Evolutionary conservation across 177 flowering plant genomes (phyloP).

Genomic region (Vitis hybrid): DNA sequence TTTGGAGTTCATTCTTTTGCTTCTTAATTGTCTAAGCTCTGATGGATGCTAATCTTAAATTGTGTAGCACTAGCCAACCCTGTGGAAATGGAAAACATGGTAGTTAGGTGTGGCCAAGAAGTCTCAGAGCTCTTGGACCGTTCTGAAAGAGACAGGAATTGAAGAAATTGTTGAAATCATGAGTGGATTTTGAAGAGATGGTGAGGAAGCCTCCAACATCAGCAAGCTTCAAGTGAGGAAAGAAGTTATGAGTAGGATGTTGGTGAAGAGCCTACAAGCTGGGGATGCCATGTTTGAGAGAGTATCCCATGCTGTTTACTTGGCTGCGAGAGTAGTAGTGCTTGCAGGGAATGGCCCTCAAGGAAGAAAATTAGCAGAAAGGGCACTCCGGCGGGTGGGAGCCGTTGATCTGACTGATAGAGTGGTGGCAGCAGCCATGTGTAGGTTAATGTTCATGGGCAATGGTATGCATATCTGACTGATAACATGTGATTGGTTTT

Average conservation of each 20-base stretch:
- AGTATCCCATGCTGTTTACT: conserved; percentile 63
- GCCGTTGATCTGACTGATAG: conserved; percentile 43
- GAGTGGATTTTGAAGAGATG: conserved; percentile 19
- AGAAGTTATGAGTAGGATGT: conserved; percentile 54
- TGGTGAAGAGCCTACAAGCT: conserved; percentile 72
- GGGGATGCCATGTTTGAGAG: conserved; percentile 65
- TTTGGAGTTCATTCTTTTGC: background rate
- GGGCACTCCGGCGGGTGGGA: conserved; percentile 65
- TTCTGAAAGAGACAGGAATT: conserved; percentile 54
- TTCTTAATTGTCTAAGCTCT: background rate
- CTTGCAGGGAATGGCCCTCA: conserved; percentile 62
- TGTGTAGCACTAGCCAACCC: conserved; percentile 23
- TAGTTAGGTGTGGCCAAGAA: conserved; percentile 31
- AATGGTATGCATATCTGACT: conserved; percentile 60
- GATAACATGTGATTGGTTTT: conserved; percentile 24
- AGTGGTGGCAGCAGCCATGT: conserved; percentile 58
- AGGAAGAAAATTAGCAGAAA: conserved; percentile 63
- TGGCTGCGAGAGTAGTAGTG: conserved; percentile 64
- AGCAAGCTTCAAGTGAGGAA: conserved; percentile 49
- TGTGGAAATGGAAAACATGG: conserved; percentile 50
- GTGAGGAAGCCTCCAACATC: conserved; percentile 4
- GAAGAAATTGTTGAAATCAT: conserved; percentile 63
- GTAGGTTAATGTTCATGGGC: conserved; percentile 63
- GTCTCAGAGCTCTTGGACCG: conserved; percentile 52
- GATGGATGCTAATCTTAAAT: background rate